Evolutionary conservation across 192 early-diverging fungal species (phyloP), one percentile per base, ranked within the genome.

Genomic region (Linnemannia hyalina): DNA sequence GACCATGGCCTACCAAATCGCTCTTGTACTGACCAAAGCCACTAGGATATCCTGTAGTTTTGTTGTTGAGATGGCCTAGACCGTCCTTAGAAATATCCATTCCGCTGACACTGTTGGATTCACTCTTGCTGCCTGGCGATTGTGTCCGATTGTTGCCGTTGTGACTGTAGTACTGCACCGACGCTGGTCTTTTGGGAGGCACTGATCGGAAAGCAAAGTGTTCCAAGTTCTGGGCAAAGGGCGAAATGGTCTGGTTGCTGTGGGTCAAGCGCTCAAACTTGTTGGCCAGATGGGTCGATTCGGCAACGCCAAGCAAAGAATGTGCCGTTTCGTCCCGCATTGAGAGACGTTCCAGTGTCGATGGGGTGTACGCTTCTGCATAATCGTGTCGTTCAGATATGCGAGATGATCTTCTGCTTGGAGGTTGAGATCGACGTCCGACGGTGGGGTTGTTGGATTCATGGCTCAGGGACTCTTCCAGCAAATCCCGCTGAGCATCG

Each of bases 211-310:
- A 97, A 0, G 96, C 94, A 35, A 93, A 93, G 88, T 99, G 96
- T 74, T 94, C 92, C 44, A 97, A 82, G 20, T 92, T 90, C 15
- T 94, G 96, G 2, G 97, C 96, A 70, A 94, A 94, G 3, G 97
- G 96, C 18, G 95, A 96, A 22, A 99, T 93, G 35, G 98, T 98
- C 81, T 96, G 96, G 78, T 98, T 95, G 84, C 94, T 91, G 63
- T 89, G 91, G 90, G 96, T 94, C 75, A 99, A 89, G 70, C 94
- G 95, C 0, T 97, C 97, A 46, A 99, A 89, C 80, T 97, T 95
- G 5, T 97, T 97, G 9, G 97, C 95, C n/a, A 96, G 93, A 90
- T 82, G 96, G 94, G 87, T 96, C 92, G 18, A 80, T 41, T 89
- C 88, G 0, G 82, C 80, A 41, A 80, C 78, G 18, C 76, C 80